These are phyloP conservation scores for Taphrina pruni DNA, from an alignment of 1,139 yeast genomes.

Conservation along the genomic window DNA sequence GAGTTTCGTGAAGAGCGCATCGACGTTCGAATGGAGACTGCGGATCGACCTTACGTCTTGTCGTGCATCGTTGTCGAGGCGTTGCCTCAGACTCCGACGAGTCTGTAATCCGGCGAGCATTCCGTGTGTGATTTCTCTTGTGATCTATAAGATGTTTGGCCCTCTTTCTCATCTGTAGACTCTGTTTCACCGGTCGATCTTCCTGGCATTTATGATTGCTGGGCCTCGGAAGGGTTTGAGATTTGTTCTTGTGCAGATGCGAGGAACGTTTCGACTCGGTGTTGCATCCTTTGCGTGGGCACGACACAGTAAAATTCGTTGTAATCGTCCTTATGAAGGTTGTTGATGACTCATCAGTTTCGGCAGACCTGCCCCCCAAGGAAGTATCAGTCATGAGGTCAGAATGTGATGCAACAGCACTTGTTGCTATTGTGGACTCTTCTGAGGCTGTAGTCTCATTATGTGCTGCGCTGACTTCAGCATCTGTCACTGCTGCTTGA, in stretches of 20 bases:
- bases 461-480: conserved; percentile 1
- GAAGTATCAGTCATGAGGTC: not conserved
- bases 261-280: not conserved
- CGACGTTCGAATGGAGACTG: not conserved
- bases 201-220: not conserved
- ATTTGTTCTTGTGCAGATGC: not conserved
- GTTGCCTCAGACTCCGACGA: not conserved
- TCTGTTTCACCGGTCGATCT: not conserved
- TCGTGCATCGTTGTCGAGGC: not conserved
- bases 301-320: not conserved
- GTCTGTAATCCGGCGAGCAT: not conserved
- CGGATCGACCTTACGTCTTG: not conserved
- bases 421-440: not conserved
- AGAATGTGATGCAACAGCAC: not conserved
- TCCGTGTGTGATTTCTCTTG: not conserved
- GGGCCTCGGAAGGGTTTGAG: not conserved
- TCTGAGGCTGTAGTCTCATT: not conserved
- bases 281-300: not conserved
- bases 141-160: not conserved
- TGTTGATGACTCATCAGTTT: not conserved
- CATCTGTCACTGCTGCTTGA: conserved; percentile 6
- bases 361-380: not conserved
- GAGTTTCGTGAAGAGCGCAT: not conserved
- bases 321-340: not conserved
- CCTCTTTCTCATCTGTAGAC: not conserved